Base-by-base conservation (phyloP, 2,329 filamentous ascomycete genomes). In the Penicillium hesseltinei region DNA sequence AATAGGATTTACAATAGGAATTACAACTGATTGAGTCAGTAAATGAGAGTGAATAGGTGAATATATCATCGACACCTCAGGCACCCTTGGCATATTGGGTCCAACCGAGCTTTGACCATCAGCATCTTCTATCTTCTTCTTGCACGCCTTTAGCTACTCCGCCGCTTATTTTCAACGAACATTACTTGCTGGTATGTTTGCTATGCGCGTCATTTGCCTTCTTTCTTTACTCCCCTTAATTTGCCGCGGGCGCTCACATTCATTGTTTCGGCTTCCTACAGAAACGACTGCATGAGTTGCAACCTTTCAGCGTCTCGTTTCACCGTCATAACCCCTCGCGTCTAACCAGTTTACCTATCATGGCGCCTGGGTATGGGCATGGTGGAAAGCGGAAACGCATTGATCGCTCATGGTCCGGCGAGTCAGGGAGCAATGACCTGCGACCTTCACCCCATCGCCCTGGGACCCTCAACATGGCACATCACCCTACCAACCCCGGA, bases 361-460 rank as follows among this genome's bases (percentile, higher is more conserved):
- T 84, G 82, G 76, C 81, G 71, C 81, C 79, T 63, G 73, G 72
- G 62, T 73, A 72, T 50, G 74, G 75, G 62, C 73, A 72, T 54
- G 74, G 74, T 62, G 75, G 76, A 53, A 87, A 87, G 77, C 78
- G 84, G 61, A 86, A 86, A 77, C 71, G 77, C 69, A 70, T 67
- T 53, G 78, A 80, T 54, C 71, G 77, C 65, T 72, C 72, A 39
- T 79, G 73, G 70, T 76, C 77, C 42, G 73, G 73, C 52, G 77
- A 80, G 58, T 73, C 73, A 44, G 68, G 47, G 29, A 61, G 68
- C 42, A 73, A 73, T 66, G 75, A 77, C 52, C 67, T 68, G 55
- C 73, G 76, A 61, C 78, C 76, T 60, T 80, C 78, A 62, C 78
- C 75, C 64, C 78, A 79, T 73, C 78, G 73, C 58, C 78, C 75